These are phyloP conservation scores for Sordariomycetes sp. DNA, from an alignment of 2,329 filamentous ascomycete species.

Conservation along the genomic window DNA sequence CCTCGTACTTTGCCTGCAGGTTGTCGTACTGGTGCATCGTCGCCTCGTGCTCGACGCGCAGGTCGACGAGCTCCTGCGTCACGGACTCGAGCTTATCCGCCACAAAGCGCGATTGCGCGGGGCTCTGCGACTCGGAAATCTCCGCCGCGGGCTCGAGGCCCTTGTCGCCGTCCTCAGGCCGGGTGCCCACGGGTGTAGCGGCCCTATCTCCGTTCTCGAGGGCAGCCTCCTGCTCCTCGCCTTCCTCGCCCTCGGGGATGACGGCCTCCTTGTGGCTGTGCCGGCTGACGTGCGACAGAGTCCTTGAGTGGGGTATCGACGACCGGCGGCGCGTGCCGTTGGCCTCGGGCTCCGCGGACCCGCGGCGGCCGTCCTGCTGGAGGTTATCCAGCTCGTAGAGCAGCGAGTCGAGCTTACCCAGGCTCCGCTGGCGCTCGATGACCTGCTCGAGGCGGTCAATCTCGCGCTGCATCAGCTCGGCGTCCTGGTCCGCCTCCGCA, in stretches of 20 bases:
- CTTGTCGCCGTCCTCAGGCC: conserved; percentile 1
- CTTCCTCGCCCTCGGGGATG: conserved; percentile 39
- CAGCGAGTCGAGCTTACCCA: conserved; percentile 87
- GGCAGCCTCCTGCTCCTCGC: conserved; percentile 30
- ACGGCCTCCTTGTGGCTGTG: conserved; percentile 38
- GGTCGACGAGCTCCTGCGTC: conserved; percentile 79
- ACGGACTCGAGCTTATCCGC: conserved; percentile 87
- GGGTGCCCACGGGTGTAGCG: neutral
- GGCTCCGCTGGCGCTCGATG: conserved; percentile 84
- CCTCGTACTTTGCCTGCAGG: conserved; percentile 81
- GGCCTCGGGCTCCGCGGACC: neutral
- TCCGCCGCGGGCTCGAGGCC: conserved; percentile 2
- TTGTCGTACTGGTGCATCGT: conserved; percentile 70
- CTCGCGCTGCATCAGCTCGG: conserved; percentile 93
- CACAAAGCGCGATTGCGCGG: conserved; percentile 73
- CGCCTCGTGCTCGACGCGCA: conserved; percentile 80
- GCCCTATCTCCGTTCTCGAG: neutral
- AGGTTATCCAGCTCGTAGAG: conserved; percentile 80
- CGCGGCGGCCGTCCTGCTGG: conserved; percentile 41
- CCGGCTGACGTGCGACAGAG: conserved; percentile 38
- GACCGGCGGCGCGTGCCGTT: conserved; percentile 27
- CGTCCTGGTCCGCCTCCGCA: conserved; percentile 90
- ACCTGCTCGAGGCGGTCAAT: conserved; percentile 90
- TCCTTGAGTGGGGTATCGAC: conserved; percentile 36
- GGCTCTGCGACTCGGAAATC: conserved; percentile 40